Conservation (phyloP, 495 filamentous ascomycete species). For the Aspergillus ostianus region DNA sequence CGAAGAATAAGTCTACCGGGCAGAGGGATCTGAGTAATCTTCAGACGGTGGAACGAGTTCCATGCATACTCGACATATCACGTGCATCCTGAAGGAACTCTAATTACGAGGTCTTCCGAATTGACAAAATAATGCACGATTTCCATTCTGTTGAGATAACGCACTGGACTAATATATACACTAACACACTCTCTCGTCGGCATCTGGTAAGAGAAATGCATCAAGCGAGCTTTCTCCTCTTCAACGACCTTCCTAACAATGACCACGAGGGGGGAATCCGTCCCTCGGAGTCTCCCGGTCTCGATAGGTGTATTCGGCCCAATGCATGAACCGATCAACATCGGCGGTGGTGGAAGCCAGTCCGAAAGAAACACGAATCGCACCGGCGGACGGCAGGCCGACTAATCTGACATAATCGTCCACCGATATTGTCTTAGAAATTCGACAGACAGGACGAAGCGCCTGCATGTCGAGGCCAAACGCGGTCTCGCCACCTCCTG, state of each 20-base stretch:
- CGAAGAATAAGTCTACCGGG: too few relatives aligned
- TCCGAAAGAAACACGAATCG: conserved; percentile 11
- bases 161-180: not conserved
- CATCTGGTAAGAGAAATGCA: too few relatives aligned
- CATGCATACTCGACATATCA: not conserved
- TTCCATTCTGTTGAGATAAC: not conserved
- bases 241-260: conserved; percentile 1
- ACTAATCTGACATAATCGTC: conserved; percentile 8
- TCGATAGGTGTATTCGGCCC: not conserved
- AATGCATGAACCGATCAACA: conserved; percentile 12
- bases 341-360: conserved; percentile 7
- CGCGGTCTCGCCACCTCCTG: conserved; percentile 5
- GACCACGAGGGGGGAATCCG: conserved; percentile 1
- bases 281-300: conserved; percentile 3
- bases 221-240: too few relatives aligned
- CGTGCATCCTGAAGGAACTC: not conserved
- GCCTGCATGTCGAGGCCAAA: conserved; percentile 1
- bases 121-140: not conserved
- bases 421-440: not conserved
- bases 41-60: not conserved
- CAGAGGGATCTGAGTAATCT: not conserved
- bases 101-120: not conserved
- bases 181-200: not conserved
- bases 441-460: conserved; percentile 1
- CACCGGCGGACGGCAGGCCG: conserved; percentile 10